Conservation (phyloP, 768 basidiomycete species). For the Tricholoma sp. region DNA sequence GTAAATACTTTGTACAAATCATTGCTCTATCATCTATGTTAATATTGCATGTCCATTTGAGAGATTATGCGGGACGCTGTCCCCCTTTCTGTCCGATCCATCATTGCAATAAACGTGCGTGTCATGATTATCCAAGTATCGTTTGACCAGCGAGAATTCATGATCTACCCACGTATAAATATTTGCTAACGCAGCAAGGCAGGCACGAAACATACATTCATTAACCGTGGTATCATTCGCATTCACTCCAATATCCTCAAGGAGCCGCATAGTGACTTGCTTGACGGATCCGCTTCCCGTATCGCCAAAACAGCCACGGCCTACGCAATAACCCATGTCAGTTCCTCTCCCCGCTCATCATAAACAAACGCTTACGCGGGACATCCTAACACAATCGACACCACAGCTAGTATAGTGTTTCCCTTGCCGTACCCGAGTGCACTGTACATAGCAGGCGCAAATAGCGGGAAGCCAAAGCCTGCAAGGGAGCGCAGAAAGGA, state of each 20-base stretch:
- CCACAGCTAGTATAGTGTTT: slow-evolving; percentile 55
- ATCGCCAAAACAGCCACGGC: slow-evolving; percentile 31
- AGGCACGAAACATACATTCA: not conserved
- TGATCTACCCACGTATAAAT: no score
- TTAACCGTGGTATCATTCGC: not conserved
- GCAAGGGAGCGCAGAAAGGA: slow-evolving; percentile 57
- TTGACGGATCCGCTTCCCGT: slow-evolving; percentile 39
- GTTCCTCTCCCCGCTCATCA: no score
- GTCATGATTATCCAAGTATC: no score
- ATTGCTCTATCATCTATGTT: no score
- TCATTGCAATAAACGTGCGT: no score
- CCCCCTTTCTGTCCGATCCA: no score
- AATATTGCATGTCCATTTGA: no score
- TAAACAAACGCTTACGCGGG: slow-evolving; percentile 44
- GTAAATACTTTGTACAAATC: no score
- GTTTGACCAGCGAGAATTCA: no score
- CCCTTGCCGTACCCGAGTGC: slow-evolving; percentile 67
- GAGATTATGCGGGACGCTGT: no score
- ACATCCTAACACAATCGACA: slow-evolving; percentile 55
- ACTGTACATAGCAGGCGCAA: slow-evolving; percentile 64
- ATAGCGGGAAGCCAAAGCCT: slow-evolving; percentile 77
- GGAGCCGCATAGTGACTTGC: slow-evolving; percentile 36
- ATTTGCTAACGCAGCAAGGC: no score
- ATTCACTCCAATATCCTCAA: not conserved
- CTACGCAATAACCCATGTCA: slow-evolving; percentile 13